Conservation (phyloP, 2,329 filamentous ascomycete species). For the Arthroderma uncinatum region DNA sequence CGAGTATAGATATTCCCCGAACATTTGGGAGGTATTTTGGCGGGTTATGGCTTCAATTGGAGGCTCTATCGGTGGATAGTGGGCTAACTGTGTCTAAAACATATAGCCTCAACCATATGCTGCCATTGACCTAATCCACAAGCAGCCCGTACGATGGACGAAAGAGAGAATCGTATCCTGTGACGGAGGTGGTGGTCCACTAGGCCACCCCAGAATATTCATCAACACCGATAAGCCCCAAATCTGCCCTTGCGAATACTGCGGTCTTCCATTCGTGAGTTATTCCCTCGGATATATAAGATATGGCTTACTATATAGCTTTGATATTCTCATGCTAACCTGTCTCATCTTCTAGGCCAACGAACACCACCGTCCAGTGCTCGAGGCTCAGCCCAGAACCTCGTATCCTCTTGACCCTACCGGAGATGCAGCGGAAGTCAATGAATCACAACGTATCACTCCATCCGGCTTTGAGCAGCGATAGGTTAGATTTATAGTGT, state of each 20-base stretch:
- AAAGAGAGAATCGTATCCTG: conserved; percentile 72
- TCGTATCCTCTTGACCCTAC: conserved; percentile 67
- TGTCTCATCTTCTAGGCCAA: conserved; percentile 53
- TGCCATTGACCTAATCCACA: conserved; percentile 91
- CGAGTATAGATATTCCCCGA: background rate
- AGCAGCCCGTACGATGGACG: conserved; percentile 87
- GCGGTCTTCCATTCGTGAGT: conserved; percentile 82
- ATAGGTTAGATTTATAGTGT: conserved; percentile 31
- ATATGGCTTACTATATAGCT: background rate
- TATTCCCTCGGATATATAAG: background rate
- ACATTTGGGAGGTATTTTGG: background rate
- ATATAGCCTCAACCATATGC: conserved; percentile 72
- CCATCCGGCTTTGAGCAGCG: conserved; percentile 43
- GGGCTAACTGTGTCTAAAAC: conserved; percentile 8
- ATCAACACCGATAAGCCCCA: conserved; percentile 98
- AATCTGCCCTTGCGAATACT: conserved; percentile 84
- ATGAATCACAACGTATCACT: conserved; percentile 46
- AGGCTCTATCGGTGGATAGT: background rate
- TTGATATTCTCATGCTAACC: conserved; percentile 3
- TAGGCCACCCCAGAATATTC: conserved; percentile 85
- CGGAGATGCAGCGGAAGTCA: conserved; percentile 48
- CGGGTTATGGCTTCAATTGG: background rate
- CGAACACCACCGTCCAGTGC: conserved; percentile 72
- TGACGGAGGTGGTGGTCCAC: conserved; percentile 81
- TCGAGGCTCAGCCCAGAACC: conserved; percentile 69